Evolutionary conservation across 2,329 filamentous ascomycete genomes (phyloP).

Genomic region (Trichoderma pleuroti): DNA sequence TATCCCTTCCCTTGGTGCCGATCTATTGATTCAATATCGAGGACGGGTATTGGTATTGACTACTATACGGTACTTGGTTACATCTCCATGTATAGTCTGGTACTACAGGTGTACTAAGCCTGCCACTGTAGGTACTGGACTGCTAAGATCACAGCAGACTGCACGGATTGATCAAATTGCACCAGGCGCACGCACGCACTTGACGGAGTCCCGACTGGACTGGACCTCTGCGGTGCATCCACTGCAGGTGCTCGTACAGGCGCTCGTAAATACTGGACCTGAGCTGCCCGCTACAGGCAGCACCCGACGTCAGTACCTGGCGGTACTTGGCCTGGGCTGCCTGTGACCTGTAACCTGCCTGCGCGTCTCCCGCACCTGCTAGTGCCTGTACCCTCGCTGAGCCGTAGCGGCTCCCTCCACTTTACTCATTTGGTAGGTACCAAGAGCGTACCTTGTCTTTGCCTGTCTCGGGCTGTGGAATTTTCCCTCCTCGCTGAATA

Average conservation of each 20-base stretch:
- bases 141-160: too few relatives aligned
- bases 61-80: neutral
- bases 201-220: neutral
- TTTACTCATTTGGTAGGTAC: slow-evolving; percentile 13
- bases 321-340: neutral
- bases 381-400: slow-evolving; percentile 9
- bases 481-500: slow-evolving; percentile 19
- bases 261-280: neutral
- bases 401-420: slow-evolving; percentile 17
- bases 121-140: too few relatives aligned
- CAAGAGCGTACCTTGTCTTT: slow-evolving; percentile 6
- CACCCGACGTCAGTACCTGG: neutral
- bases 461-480: slow-evolving; percentile 15
- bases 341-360: slow-evolving; percentile 10
- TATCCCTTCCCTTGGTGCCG: neutral
- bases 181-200: too few relatives aligned
- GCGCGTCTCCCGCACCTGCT: neutral
- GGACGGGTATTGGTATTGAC: neutral
- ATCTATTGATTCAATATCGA: neutral
- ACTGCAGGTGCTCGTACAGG: neutral
- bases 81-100: neutral
- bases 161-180: neutral
- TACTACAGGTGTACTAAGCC: neutral
- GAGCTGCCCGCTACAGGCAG: neutral
- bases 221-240: neutral